Evolutionary conservation across 2,329 filamentous ascomycete genomes (phyloP).

Genomic region (Waltergamsia citrina): DNA sequence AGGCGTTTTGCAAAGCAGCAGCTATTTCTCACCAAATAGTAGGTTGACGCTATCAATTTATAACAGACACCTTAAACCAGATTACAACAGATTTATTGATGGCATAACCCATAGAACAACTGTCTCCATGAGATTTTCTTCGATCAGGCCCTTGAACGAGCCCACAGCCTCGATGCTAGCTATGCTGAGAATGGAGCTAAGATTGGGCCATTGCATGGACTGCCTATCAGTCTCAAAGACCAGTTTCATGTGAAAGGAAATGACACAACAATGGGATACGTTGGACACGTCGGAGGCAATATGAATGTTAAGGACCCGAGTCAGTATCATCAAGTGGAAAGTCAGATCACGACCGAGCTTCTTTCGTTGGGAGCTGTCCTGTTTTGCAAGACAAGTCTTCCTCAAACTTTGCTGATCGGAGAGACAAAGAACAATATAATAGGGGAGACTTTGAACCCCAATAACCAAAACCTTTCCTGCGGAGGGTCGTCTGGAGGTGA

Average conservation of each 20-base stretch:
- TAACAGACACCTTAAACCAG: too few species aligned
- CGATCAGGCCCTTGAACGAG: constrained; percentile 31
- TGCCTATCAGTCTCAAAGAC: constrained; percentile 35
- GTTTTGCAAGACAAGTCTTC: constrained; percentile 62
- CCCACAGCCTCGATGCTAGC: constrained; percentile 33
- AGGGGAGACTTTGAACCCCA: constrained; percentile 53
- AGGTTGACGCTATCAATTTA: too few species aligned
- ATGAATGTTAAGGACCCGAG: background rate
- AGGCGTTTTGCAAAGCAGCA: too few species aligned
- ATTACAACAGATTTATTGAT: too few species aligned
- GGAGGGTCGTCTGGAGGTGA: constrained; percentile 58
- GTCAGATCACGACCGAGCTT: constrained; percentile 7
- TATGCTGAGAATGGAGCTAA: constrained; percentile 25
- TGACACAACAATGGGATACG: constrained; percentile 32
- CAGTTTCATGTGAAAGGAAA: constrained; percentile 32
- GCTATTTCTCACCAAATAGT: too few species aligned
- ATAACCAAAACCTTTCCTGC: constrained; percentile 47
- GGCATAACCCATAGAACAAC: constrained; percentile 19
- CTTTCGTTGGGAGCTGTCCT: constrained; percentile 50
- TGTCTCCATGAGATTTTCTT: constrained; percentile 41
- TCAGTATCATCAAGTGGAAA: constrained; percentile 1
- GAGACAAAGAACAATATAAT: constrained; percentile 55
- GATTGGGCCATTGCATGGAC: constrained; percentile 52
- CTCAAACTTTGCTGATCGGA: constrained; percentile 43
- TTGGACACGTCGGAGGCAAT: constrained; percentile 2